Evolutionary conservation across 352 stramenopile species (phyloP).

Genomic region (Poterioochromonas sp.): DNA sequence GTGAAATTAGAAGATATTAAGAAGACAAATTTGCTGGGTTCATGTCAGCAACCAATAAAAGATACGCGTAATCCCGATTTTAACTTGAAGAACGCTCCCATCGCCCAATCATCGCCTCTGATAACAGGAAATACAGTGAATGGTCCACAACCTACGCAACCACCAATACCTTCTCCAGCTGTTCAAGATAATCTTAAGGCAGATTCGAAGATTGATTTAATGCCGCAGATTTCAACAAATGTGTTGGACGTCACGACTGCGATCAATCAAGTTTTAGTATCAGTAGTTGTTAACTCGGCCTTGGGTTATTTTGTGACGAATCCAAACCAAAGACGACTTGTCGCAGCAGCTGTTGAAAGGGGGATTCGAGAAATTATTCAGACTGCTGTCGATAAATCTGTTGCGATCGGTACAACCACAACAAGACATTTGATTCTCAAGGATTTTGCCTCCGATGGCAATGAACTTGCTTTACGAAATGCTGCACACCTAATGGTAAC

Average conservation of each 20-base stretch:
- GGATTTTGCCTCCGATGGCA: conserved; percentile 94
- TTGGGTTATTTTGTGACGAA: conserved; percentile 78
- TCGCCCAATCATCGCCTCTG: neutral
- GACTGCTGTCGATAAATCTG: conserved; percentile 92
- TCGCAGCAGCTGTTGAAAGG: conserved; percentile 90
- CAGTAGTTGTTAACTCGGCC: conserved; percentile 92
- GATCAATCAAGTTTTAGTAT: conserved; percentile 83
- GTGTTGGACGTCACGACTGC: neutral
- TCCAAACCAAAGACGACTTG: conserved; percentile 72
- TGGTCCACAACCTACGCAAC: neutral
- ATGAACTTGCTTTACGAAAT: conserved; percentile 90
- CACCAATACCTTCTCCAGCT: neutral
- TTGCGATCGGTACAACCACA: conserved; percentile 98
- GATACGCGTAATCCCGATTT: conserved; percentile 92
- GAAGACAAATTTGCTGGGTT: conserved; percentile 68
- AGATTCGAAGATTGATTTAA: neutral
- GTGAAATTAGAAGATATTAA: conserved; percentile 91
- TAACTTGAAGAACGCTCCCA: conserved; percentile 73
- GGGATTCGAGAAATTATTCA: conserved; percentile 98
- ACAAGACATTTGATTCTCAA: conserved; percentile 96
- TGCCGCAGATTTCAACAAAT: neutral
- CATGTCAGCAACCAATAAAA: conserved; percentile 74
- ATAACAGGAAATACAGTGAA: neutral
- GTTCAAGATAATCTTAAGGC: neutral
- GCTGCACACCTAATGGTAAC: conserved; percentile 94